phyloP scores from a whole-genome alignment of 192 early-diverging fungal genomes.

The Haplosporangium gracile region DNA sequence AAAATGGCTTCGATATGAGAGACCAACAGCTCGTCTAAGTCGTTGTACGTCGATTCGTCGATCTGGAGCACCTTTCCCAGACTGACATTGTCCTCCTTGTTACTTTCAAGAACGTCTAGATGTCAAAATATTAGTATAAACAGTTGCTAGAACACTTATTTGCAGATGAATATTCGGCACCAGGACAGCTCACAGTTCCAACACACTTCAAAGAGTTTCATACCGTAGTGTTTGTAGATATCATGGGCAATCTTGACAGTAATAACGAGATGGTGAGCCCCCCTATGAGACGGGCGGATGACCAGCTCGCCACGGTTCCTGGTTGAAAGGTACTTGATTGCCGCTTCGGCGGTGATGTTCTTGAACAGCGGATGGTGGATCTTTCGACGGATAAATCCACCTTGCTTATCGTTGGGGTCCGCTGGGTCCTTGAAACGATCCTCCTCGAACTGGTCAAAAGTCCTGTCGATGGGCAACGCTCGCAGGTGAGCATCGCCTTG shows the following conservation, averaged over 20 bases:
- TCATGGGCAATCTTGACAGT: conserved; percentile 95
- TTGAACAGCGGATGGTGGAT: conserved; percentile 92
- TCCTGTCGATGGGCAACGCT: conserved; percentile 68
- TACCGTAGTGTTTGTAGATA: conserved; percentile 89
- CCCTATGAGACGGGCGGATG: conserved; percentile 91
- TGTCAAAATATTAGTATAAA: neutral
- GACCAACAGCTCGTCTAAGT: conserved; percentile 94
- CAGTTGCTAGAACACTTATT: neutral
- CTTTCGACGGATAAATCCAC: conserved; percentile 59
- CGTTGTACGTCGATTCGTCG: conserved; percentile 77
- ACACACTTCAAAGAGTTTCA: neutral
- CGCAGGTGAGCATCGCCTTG: conserved; percentile 59
- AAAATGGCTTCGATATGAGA: conserved; percentile 89
- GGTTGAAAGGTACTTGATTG: conserved; percentile 77
- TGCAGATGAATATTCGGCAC: neutral
- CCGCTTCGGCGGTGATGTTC: conserved; percentile 76
- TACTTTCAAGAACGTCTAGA: conserved; percentile 75
- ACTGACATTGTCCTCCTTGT: conserved; percentile 78
- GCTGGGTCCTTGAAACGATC: conserved; percentile 36
- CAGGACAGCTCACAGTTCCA: too few relatives aligned
- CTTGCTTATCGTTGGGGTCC: conserved; percentile 36
- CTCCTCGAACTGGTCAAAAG: conserved; percentile 58
- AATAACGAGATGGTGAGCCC: conserved; percentile 87
- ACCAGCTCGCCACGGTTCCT: conserved; percentile 83
- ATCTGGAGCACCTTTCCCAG: conserved; percentile 78